These are phyloP conservation scores for Pythium scleroteichum DNA, from an alignment of 352 stramenopile species.

Conservation along the genomic window DNA sequence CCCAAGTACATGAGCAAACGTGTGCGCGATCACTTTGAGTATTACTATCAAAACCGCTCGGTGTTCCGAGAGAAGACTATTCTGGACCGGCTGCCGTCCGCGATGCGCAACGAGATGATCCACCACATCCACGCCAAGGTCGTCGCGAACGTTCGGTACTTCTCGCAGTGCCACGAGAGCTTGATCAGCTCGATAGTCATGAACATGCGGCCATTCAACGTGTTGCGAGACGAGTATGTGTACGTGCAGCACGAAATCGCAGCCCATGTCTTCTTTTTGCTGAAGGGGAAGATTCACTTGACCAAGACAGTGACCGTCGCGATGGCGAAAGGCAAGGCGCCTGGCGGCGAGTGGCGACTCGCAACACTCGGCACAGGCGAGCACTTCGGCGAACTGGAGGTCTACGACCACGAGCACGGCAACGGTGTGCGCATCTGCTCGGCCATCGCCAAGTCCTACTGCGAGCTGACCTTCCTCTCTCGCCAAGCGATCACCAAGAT, in stretches of 20 bases:
- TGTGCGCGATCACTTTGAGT: slow-evolving; percentile 80
- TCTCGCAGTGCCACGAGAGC: slow-evolving; percentile 72
- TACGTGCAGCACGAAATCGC: slow-evolving; percentile 84
- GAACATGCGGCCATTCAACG: slow-evolving; percentile 73
- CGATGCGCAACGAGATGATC: slow-evolving; percentile 86
- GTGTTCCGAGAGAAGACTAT: slow-evolving; percentile 81
- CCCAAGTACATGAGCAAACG: slow-evolving; percentile 74
- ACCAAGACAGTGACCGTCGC: slow-evolving; percentile 51
- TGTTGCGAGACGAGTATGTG: slow-evolving; percentile 76
- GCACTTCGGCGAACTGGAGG: slow-evolving; percentile 87
- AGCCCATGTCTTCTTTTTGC: slow-evolving; percentile 80
- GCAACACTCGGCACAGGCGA: slow-evolving; percentile 50
- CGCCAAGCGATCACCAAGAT: slow-evolving; percentile 73
- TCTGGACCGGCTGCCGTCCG: slow-evolving; percentile 61
- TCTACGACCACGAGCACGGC: slow-evolving; percentile 77
- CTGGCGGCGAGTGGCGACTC: slow-evolving; percentile 45
- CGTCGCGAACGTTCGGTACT: slow-evolving; percentile 71
- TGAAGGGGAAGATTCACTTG: slow-evolving; percentile 73
- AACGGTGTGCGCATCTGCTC: slow-evolving; percentile 86
- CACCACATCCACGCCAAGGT: slow-evolving; percentile 73
- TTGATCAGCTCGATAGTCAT: slow-evolving; percentile 86
- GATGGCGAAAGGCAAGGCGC: slow-evolving; percentile 26
- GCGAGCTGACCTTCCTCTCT: slow-evolving; percentile 80
- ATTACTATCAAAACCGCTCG: slow-evolving; percentile 84
- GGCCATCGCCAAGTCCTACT: slow-evolving; percentile 75